These are phyloP conservation scores for Lepidopterella palustris DNA, from an alignment of 495 filamentous ascomycete species.

Conservation along the genomic window DNA sequence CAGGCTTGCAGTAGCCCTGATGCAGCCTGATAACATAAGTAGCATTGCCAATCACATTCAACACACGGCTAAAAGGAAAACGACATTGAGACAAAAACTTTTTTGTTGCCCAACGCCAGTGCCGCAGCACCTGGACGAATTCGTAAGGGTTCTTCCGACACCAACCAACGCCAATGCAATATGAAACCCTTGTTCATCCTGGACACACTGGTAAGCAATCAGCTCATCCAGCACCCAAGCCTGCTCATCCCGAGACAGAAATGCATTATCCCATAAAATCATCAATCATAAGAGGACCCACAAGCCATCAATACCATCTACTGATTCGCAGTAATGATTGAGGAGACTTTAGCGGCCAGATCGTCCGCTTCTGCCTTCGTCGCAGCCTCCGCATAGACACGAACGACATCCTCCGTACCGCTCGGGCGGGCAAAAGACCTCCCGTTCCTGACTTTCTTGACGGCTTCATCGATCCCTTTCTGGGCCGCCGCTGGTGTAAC, in stretches of 20 bases:
- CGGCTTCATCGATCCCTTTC: conserved; percentile 73
- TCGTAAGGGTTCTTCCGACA: no score
- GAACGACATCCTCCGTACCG: conserved; percentile 91
- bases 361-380: conserved; percentile 60
- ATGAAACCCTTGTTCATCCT: no score
- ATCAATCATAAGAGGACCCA: not conserved
- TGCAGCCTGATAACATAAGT: no score
- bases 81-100: no score
- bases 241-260: not conserved
- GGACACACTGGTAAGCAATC: no score
- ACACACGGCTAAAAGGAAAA: no score
- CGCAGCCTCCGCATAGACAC: conserved; percentile 95
- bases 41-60: no score
- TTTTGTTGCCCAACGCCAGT: no score
- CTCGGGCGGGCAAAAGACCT: conserved; percentile 85
- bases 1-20: no score
- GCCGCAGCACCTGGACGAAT: no score
- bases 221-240: no score
- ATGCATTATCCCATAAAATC: not conserved
- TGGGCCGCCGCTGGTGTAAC: conserved; percentile 74
- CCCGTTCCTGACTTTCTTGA: conserved; percentile 85
- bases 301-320: not conserved
- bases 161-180: no score
- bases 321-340: conserved; percentile 46
- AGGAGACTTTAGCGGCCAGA: conserved; percentile 72